phyloP scores from a whole-genome alignment of 495 filamentous ascomycete genomes.

The Trichoderma gamsii region DNA sequence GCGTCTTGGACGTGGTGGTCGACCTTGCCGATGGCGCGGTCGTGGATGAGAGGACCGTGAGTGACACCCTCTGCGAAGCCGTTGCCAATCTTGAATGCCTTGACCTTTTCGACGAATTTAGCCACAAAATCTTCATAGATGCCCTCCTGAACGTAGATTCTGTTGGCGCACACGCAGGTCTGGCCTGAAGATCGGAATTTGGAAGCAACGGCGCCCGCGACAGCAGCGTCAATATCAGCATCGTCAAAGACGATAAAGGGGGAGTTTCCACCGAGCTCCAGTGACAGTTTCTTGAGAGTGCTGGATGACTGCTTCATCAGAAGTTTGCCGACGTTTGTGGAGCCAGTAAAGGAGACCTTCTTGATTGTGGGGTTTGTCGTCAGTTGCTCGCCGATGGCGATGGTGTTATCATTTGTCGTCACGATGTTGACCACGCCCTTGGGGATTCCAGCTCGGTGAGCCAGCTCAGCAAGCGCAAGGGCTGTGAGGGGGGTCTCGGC shows the following conservation, averaged over 20 bases:
- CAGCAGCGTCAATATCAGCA: slow-evolving; percentile 71
- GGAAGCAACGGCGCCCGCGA: slow-evolving; percentile 64
- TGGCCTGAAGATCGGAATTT: slow-evolving; percentile 88
- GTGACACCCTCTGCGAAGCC: slow-evolving; percentile 66
- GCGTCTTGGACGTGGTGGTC: slow-evolving; percentile 74
- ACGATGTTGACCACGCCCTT: slow-evolving; percentile 80
- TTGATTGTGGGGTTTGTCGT: slow-evolving; percentile 65
- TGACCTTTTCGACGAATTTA: slow-evolving; percentile 68
- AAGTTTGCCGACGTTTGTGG: slow-evolving; percentile 78
- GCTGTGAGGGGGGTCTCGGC: slow-evolving; percentile 82
- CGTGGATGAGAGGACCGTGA: slow-evolving; percentile 80
- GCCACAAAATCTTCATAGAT: slow-evolving; percentile 71
- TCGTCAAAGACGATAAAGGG: slow-evolving; percentile 94
- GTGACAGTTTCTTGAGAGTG: slow-evolving; percentile 79
- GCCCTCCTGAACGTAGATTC: slow-evolving; percentile 73
- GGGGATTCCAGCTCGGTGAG: slow-evolving; percentile 75
- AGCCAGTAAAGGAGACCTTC: slow-evolving; percentile 88
- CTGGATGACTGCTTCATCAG: slow-evolving; percentile 76
- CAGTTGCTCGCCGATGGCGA: slow-evolving; percentile 64
- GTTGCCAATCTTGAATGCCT: slow-evolving; percentile 67
- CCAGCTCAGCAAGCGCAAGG: slow-evolving; percentile 75
- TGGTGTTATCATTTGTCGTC: slow-evolving; percentile 64
- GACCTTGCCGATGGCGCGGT: slow-evolving; percentile 67
- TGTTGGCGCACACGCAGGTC: slow-evolving; percentile 87
- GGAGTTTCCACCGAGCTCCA: slow-evolving; percentile 86